Percentiles rank a stretch among this genome's conserved stretches.
Conservation (phyloP, 2,329 filamentous ascomycete species). For the Trichoderma guizhouense region DNA sequence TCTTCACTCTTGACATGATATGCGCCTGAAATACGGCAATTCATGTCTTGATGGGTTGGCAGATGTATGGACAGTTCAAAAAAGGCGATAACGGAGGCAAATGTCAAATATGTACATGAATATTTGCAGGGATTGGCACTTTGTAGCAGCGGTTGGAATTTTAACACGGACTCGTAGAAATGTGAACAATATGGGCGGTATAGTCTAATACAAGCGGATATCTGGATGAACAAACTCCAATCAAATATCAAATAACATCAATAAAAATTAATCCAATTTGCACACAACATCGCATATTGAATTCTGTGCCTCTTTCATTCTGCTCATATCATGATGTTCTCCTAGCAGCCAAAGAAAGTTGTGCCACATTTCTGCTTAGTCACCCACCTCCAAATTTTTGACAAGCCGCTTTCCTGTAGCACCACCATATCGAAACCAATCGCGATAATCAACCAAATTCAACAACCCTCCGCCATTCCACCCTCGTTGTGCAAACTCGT, state of each 20-base stretch:
- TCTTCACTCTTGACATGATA: background rate
- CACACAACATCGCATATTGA: background rate
- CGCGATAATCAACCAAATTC: background rate
- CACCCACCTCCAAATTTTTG: slow-evolving; percentile 18
- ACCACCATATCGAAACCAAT: slow-evolving; percentile 1
- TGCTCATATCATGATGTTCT: background rate
- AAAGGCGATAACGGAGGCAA: background rate
- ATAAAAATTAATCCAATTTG: background rate
- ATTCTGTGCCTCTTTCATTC: background rate
- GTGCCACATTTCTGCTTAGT: slow-evolving; percentile 10
- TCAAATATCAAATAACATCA: background rate
- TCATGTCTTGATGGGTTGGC: background rate
- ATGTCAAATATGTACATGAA: background rate
- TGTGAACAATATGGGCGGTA: background rate
- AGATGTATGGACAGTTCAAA: background rate
- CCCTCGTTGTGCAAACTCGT: background rate
- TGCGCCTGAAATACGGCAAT: background rate
- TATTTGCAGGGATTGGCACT: background rate
- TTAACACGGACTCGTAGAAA: background rate
- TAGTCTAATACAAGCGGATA: background rate
- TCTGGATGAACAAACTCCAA: background rate
- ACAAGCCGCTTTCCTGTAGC: background rate
- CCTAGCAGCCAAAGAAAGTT: background rate
- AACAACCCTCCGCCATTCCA: background rate
- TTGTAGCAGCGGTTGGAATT: background rate